Percentiles rank a stretch among this genome's conserved stretches.
phyloP scores from a whole-genome alignment of 208 protist species.

The Leptomonas pyrrhocoris region DNA sequence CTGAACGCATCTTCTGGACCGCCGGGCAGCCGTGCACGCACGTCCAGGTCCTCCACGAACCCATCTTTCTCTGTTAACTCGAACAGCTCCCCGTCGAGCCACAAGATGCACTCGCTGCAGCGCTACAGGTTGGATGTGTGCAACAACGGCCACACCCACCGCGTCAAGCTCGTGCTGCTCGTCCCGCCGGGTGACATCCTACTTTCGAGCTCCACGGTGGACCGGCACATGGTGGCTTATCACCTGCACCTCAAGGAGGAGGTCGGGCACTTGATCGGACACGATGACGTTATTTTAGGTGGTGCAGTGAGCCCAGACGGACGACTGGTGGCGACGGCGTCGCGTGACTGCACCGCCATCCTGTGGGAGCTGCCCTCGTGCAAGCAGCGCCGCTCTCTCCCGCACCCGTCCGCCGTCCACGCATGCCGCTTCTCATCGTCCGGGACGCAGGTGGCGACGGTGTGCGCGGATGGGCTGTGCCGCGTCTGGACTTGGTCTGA shows the following conservation, averaged over 20 bases:
- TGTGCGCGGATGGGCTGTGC: slow-evolving; percentile 36
- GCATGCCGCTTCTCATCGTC: slow-evolving; percentile 30
- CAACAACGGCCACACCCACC: slow-evolving; percentile 25
- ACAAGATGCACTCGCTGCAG: neutral
- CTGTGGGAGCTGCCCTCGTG: slow-evolving; percentile 37
- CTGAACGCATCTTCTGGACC: neutral
- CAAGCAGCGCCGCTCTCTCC: slow-evolving; percentile 36
- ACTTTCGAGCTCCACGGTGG: slow-evolving; percentile 33
- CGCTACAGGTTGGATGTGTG: slow-evolving; percentile 10
- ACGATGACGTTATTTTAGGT: slow-evolving; percentile 33
- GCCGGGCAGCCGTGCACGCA: neutral
- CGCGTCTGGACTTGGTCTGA: slow-evolving; percentile 30
- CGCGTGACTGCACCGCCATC: slow-evolving; percentile 30
- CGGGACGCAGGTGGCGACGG: slow-evolving; percentile 28
- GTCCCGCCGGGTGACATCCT: slow-evolving; percentile 17
- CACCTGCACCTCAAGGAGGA: slow-evolving; percentile 22
- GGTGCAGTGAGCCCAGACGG: slow-evolving; percentile 27
- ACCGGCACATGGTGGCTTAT: slow-evolving; percentile 22
- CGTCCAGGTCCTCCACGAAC: neutral
- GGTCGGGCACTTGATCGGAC: slow-evolving; percentile 28
- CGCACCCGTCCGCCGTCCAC: slow-evolving; percentile 30
- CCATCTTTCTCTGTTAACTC: neutral
- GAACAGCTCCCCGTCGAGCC: too few species aligned
- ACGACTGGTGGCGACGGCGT: slow-evolving; percentile 35
- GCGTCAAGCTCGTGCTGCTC: slow-evolving; percentile 26